Evolutionary conservation across 2,329 filamentous ascomycete genomes (phyloP).

Genomic region (Cercospora brassicicola): DNA sequence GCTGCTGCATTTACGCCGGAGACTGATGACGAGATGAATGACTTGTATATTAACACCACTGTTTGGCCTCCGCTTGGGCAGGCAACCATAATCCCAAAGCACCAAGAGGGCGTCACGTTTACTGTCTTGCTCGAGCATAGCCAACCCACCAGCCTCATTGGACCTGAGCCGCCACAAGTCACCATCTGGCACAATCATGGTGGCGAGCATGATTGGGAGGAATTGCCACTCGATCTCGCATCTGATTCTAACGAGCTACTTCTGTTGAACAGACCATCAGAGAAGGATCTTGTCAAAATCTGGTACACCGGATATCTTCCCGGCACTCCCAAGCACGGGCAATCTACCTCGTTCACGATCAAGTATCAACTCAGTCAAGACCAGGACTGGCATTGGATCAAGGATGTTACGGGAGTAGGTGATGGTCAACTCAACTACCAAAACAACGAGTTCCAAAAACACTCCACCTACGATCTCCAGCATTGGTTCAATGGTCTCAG

Average conservation of each 20-base stretch:
- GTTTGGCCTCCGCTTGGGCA: conserved; percentile 74
- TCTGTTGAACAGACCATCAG: conserved; percentile 27
- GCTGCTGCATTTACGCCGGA: conserved; percentile 25
- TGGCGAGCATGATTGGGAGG: conserved; percentile 58
- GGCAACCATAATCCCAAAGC: conserved; percentile 60
- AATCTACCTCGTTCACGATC: conserved; percentile 65
- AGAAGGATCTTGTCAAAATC: conserved; percentile 38
- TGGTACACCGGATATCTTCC: conserved; percentile 58
- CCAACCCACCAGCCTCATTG: conserved; percentile 36
- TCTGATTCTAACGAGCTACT: conserved; percentile 33
- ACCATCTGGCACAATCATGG: conserved; percentile 71
- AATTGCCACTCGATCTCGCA: conserved; percentile 55
- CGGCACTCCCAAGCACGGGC: conserved; percentile 46
- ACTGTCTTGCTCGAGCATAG: conserved; percentile 55
- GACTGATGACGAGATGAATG: conserved; percentile 21
- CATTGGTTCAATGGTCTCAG: conserved; percentile 62
- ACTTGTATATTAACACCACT: conserved; percentile 56
- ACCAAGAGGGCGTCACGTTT: conserved; percentile 56
- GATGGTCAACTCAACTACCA: conserved; percentile 65
- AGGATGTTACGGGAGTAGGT: conserved; percentile 61
- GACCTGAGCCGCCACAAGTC: conserved; percentile 66
- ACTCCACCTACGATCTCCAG: conserved; percentile 47
- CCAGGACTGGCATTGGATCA: conserved; percentile 68
- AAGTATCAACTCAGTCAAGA: conserved; percentile 61
- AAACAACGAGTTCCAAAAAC: conserved; percentile 32